Evolutionary conservation across 805 yeast species (phyloP), one percentile per base, ranked within the genome.

Genomic region (Wickerhamiella australiensis): DNA sequence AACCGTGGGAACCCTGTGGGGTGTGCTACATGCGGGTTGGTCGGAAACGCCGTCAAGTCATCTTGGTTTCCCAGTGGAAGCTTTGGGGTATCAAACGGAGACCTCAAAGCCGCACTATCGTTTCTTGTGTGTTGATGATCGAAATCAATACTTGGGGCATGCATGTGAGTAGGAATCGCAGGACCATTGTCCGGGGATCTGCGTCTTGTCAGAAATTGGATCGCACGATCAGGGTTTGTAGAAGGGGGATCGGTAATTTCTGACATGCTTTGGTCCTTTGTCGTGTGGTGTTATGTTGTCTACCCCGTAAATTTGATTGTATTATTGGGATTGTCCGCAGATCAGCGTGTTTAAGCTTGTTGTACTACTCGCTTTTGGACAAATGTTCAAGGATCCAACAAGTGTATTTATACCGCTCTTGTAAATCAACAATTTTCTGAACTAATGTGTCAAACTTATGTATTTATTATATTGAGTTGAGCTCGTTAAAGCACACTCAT

Each of bases 141-240:
- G 8, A 43, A 31, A 25, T 33, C 26, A 15, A 29, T 20, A 29
- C 47, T 43, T 4, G 47, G 26, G 15, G 40, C 36, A n/a, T 43
- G 47, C 47, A 43, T 43, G 40, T 43, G 47, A 3, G 37, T 33
- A 8, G 47, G 47, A 21, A 43, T 33, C 12, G 42, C 42, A 38
- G 42, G 42, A 17, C 25, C 27, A 20, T 9, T n/a, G 6, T 38
- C 42, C 15, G 42, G 15, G 15, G 42, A 38, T 20, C 42, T 18
- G 21, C 38, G 38, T 33, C 21, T 33, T 5, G 38, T 15, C 20
- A 33, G n/a, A 15, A 33, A 33, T 15, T 33, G 38, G n/a, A 33
- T 15, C 15, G 38, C n/a, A 15, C 38, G 38, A 11, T 33, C 20
- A 17, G 38, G 8, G 11, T 17, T 33, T 5, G 38, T 15, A n/a